Base-by-base conservation (phyloP, 1,284 basidiomycete species). In the Rhizoctonia solani region DNA sequence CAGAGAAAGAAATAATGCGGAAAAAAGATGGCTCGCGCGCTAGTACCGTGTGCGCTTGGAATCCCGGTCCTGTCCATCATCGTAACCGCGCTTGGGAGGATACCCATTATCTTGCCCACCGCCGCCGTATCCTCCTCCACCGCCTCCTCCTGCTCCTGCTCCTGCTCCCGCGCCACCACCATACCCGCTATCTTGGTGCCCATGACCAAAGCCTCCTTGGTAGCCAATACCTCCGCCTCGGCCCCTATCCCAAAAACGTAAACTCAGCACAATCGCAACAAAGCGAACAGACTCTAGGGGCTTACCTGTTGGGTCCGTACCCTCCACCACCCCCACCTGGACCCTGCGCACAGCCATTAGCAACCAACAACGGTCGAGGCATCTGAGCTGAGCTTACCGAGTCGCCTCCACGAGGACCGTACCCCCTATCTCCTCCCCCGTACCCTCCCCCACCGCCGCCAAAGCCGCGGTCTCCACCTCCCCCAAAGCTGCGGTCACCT, bases 391-490 rank as follows among this genome's bases (percentile, higher is more conserved):
- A 6, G 21, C 56, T 46, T 27, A 59, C 56, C 56, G 56, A 59
- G 29, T 59, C 54, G n/a, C 49, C 53, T 8, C 29, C 32, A 41
- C 70, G 67, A 50, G 66, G 65, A 25, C 70, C 67, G 41, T 54
- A 69, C 32, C 72, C 70, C 25, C 71, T 69, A 59, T 73, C n/a
- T n/a, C n/a, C 73, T 46, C 67, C 72, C 23, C 74, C 74, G 53
- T 70, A 71, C 32, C 73, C 70, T 44, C 69, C 14, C 41, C 71
- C 11, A 66, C 50, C 14, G 39, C 72, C 56, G 67, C 70, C 52
- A 54, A 69, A 55, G 23, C n/a, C n/a, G n/a, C n/a, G n/a, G n/a
- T n/a, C n/a, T n/a, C n/a, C n/a, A n/a, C n/a, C n/a, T n/a, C n/a
- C n/a, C n/a, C n/a, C n/a, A n/a, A n/a, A n/a, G n/a, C n/a, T n/a